phyloP scores from a whole-genome alignment of 2,329 filamentous ascomycete genomes.

The Leptographium wingfieldii region DNA sequence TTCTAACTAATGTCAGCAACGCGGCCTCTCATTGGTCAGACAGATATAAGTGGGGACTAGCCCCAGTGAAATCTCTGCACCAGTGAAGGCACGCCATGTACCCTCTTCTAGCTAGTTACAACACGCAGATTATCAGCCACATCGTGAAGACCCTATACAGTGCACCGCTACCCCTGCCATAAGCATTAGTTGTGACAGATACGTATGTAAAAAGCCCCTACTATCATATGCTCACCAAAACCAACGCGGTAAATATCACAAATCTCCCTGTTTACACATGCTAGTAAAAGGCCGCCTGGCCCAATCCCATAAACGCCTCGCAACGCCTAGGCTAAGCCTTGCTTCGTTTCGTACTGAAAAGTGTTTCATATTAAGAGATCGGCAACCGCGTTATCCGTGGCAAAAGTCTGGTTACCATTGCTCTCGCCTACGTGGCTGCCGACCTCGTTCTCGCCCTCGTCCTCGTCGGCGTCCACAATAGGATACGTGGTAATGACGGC shows the following conservation, averaged over 20 bases:
- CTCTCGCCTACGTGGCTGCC: conserved; percentile 12
- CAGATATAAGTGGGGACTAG: too few relatives aligned
- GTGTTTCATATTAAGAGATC: neutral
- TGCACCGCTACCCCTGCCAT: too few relatives aligned
- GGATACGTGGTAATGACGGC: conserved; percentile 88
- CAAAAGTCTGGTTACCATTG: neutral
- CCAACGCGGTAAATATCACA: neutral
- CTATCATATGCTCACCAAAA: neutral
- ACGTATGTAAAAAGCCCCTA: neutral
- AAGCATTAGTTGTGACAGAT: too few relatives aligned
- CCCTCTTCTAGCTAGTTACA: too few relatives aligned
- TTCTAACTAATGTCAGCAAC: too few relatives aligned
- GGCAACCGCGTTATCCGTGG: neutral
- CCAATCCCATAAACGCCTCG: neutral
- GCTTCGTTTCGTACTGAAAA: neutral
- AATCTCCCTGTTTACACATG: neutral
- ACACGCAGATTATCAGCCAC: too few relatives aligned
- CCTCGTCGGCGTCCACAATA: conserved; percentile 36
- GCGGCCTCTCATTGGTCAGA: too few relatives aligned
- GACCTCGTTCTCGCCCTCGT: conserved; percentile 10
- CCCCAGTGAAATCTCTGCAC: too few relatives aligned
- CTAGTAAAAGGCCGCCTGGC: neutral
- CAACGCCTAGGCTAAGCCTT: neutral
- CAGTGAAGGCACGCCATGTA: too few relatives aligned
- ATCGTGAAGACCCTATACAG: too few relatives aligned